phyloP scores from a whole-genome alignment of 1,284 basidiomycete species.

The Ceratobasidium sp. region DNA sequence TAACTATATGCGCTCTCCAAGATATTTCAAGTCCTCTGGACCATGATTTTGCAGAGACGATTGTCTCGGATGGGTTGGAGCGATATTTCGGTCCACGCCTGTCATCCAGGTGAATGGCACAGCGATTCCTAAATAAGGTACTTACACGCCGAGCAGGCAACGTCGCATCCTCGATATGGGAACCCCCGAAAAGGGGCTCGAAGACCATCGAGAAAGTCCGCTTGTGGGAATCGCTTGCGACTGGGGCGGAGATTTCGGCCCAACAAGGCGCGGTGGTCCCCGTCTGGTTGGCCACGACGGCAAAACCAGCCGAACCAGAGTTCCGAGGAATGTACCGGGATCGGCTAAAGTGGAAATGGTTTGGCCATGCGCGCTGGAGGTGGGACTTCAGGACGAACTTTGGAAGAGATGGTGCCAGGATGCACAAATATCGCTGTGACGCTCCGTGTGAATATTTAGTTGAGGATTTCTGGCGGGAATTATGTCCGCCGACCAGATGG shows the following conservation, averaged over 20 bases:
- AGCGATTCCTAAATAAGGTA: no score
- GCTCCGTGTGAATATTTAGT: no score
- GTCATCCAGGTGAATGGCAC: constrained; percentile 16
- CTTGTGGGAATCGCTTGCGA: neutral
- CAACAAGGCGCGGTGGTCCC: constrained; percentile 38
- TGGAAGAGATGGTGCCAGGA: constrained; percentile 39
- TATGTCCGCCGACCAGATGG: no score
- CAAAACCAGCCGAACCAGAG: constrained; percentile 19
- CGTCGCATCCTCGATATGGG: constrained; percentile 14
- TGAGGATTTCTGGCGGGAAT: no score
- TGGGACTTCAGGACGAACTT: constrained; percentile 17
- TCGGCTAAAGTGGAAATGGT: constrained; percentile 41
- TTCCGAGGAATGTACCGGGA: constrained; percentile 41
- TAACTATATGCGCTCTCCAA: constrained; percentile 30
- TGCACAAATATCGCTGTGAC: constrained; percentile 6
- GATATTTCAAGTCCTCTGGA: constrained; percentile 36
- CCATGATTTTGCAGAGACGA: constrained; percentile 21
- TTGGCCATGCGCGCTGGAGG: constrained; percentile 37
- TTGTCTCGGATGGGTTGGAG: constrained; percentile 12
- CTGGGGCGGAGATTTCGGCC: constrained; percentile 23
- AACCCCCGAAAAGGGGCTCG: no score
- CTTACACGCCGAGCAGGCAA: neutral
- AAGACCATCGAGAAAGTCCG: no score
- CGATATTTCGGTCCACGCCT: constrained; percentile 34
- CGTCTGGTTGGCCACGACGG: constrained; percentile 25